These are phyloP conservation scores for Ceratocystiopsis brevicomis DNA, from an alignment of 2,329 filamentous ascomycete species.

Conservation along the genomic window DNA sequence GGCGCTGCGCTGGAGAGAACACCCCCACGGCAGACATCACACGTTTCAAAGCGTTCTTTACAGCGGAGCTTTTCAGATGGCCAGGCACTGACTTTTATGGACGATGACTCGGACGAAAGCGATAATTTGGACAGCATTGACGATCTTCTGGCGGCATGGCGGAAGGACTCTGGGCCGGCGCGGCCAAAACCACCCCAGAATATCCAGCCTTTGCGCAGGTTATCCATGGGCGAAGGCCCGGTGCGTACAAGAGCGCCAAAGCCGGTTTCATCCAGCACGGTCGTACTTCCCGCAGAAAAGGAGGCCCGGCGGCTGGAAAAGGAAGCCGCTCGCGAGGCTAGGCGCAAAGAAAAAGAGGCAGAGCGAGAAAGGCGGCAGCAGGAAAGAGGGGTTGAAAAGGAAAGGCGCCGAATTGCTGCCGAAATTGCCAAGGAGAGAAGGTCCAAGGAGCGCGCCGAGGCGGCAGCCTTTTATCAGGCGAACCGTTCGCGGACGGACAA, in stretches of 20 bases:
- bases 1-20: too few species aligned
- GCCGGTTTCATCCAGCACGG: neutral
- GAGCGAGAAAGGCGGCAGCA: constrained; percentile 36
- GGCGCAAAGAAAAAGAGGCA: constrained; percentile 28
- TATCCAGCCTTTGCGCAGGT: neutral
- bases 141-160: constrained; percentile 3
- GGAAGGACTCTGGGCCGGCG: neutral
- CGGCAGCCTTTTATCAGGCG: constrained; percentile 48
- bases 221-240: neutral
- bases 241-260: neutral
- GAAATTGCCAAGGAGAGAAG: constrained; percentile 42
- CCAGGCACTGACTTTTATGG: neutral
- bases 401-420: constrained; percentile 35
- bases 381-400: constrained; percentile 38
- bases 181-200: too few species aligned
- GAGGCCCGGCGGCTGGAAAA: constrained; percentile 9
- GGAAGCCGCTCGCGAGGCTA: constrained; percentile 18
- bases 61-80: constrained; percentile 5
- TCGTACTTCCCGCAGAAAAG: constrained; percentile 7
- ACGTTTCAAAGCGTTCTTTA: neutral
- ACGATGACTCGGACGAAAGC: constrained; percentile 6
- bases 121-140: neutral
- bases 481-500: constrained; percentile 59
- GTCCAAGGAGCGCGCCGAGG: constrained; percentile 41
- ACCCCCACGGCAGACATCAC: too few species aligned